These are phyloP conservation scores for Drechslerella stenobrocha DNA, from an alignment of 2,329 filamentous ascomycete genomes.

Conservation along the genomic window DNA sequence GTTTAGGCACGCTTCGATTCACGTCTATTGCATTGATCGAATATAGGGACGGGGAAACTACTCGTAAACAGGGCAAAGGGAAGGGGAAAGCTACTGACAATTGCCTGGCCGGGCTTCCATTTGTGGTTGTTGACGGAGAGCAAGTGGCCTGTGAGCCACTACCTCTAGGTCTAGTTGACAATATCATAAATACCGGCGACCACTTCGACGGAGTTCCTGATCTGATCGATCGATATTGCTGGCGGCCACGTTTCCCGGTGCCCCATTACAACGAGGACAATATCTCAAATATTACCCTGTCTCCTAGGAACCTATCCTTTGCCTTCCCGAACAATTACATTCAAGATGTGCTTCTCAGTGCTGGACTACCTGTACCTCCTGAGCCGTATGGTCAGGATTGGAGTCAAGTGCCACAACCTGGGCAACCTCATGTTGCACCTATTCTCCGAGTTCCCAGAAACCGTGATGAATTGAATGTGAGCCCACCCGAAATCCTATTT, in stretches of 20 bases:
- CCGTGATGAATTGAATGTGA: constrained; percentile 42
- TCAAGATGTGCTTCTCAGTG: constrained; percentile 35
- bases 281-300: constrained; percentile 28
- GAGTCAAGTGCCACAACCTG: constrained; percentile 45
- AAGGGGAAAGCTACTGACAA: constrained; percentile 33
- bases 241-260: constrained; percentile 40
- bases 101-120: not conserved
- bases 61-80: constrained; percentile 23
- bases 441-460: constrained; percentile 39
- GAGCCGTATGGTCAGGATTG: constrained; percentile 40
- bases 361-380: constrained; percentile 32
- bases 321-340: constrained; percentile 39
- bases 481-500: not conserved
- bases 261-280: constrained; percentile 39
- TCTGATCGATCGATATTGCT: constrained; percentile 41
- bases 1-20: constrained; percentile 37
- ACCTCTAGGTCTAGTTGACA: constrained; percentile 18
- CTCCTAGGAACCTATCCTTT: constrained; percentile 37
- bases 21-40: constrained; percentile 39
- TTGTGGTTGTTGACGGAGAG: constrained; percentile 29
- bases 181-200: constrained; percentile 18
- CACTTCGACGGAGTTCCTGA: constrained; percentile 39
- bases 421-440: constrained; percentile 27
- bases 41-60: constrained; percentile 34
- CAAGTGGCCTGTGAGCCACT: constrained; percentile 27